Conservation (phyloP, 768 basidiomycete species). For the Podaxis mareebaensis region DNA sequence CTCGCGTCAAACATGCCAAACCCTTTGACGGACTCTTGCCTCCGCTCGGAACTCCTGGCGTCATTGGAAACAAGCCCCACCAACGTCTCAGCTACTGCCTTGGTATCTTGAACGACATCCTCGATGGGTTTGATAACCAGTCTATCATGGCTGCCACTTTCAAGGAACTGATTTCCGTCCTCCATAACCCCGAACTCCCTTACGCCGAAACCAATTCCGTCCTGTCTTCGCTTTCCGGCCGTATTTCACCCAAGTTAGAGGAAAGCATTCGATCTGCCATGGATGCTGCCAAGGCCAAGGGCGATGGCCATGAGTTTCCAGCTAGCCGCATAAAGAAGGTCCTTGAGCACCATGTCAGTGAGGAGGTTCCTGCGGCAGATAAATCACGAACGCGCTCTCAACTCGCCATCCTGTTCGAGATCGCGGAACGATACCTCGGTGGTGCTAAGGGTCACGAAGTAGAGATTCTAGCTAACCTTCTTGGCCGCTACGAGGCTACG, state of each 20-base stretch:
- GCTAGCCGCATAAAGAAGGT: slow-evolving; percentile 82
- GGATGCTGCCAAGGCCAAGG: slow-evolving; percentile 73
- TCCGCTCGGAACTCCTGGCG: slow-evolving; percentile 79
- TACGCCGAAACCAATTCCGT: slow-evolving; percentile 84
- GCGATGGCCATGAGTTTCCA: slow-evolving; percentile 84
- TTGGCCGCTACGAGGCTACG: slow-evolving; percentile 79
- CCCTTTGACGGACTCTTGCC: slow-evolving; percentile 96
- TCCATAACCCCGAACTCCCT: slow-evolving; percentile 85
- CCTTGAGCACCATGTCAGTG: slow-evolving; percentile 82
- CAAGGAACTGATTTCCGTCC: slow-evolving; percentile 81
- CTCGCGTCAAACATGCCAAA: slow-evolving; percentile 96
- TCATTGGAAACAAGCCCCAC: slow-evolving; percentile 87
- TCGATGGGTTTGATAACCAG: slow-evolving; percentile 97
- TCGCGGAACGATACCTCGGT: slow-evolving; percentile 75
- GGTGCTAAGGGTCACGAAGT: slow-evolving; percentile 90
- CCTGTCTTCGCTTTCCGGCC: slow-evolving; percentile 86
- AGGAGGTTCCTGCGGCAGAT: slow-evolving; percentile 79
- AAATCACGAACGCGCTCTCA: slow-evolving; percentile 76
- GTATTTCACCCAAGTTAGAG: slow-evolving; percentile 91
- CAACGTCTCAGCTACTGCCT: slow-evolving; percentile 79
- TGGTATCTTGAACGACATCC: slow-evolving; percentile 82
- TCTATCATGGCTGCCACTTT: slow-evolving; percentile 84
- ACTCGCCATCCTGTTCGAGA: slow-evolving; percentile 67
- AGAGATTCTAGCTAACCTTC: slow-evolving; percentile 69
- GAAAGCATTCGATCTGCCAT: slow-evolving; percentile 79